Evolutionary conservation across 2,329 filamentous ascomycete species (phyloP).

Genomic region (Aspergillus sp.): DNA sequence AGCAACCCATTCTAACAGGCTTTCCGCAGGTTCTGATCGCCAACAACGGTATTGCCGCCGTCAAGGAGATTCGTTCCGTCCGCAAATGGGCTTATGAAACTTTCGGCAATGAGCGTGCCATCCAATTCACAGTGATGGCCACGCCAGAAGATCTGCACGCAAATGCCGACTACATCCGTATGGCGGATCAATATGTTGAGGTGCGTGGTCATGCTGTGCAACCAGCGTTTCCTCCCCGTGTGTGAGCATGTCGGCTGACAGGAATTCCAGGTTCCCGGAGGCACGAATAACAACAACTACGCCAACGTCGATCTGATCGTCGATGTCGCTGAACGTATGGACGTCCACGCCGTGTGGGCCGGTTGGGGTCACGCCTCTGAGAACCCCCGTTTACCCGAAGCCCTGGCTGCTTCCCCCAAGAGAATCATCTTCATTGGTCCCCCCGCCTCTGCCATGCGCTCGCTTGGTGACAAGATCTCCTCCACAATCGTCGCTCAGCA

Average conservation of each 20-base stretch:
- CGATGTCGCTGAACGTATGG: conserved; percentile 96
- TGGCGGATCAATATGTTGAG: conserved; percentile 99
- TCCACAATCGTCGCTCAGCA: conserved; percentile 99
- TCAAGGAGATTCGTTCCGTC: conserved; percentile 98
- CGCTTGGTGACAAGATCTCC: conserved; percentile 98
- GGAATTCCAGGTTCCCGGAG: conserved; percentile 72
- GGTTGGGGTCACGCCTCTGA: conserved; percentile 99
- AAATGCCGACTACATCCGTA: conserved; percentile 98
- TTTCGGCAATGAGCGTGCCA: conserved; percentile 95
- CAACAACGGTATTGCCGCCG: conserved; percentile 99
- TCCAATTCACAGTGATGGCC: conserved; percentile 99
- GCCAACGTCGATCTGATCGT: conserved; percentile 99
- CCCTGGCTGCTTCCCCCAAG: conserved; percentile 90
- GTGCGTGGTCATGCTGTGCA: conserved; percentile 40
- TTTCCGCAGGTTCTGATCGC: conserved; percentile 82
- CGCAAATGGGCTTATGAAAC: conserved; percentile 99
- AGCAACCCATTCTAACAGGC: background rate
- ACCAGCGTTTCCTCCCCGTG: background rate
- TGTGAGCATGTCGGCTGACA: background rate
- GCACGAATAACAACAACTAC: conserved; percentile 99
- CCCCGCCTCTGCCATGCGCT: conserved; percentile 97
- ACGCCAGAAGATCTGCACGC: conserved; percentile 96
- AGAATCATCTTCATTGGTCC: conserved; percentile 99
- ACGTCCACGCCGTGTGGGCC: conserved; percentile 97
- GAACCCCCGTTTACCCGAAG: conserved; percentile 96